These are phyloP conservation scores for Nematodospora anomalae DNA, from an alignment of 1,139 yeast genomes.

Conservation along the genomic window DNA sequence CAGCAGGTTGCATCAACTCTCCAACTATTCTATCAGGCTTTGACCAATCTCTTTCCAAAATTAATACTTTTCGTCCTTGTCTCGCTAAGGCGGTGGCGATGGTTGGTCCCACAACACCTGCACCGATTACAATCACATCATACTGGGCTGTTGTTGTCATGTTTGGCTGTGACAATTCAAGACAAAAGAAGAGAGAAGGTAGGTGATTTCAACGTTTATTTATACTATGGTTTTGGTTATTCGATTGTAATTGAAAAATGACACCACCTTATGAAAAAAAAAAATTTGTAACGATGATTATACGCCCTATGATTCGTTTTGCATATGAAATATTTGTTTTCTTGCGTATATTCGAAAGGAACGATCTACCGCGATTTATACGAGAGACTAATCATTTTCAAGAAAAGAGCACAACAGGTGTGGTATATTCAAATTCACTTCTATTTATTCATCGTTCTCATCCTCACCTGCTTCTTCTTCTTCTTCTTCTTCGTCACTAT, in stretches of 20 bases:
- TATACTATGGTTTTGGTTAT: not conserved
- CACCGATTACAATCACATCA: conserved; percentile 80
- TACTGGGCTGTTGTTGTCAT: conserved; percentile 22
- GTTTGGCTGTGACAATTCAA: not conserved
- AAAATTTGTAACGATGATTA: not conserved
- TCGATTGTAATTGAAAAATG: too few relatives aligned
- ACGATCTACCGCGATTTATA: too few relatives aligned
- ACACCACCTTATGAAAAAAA: not conserved
- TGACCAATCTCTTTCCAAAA: conserved; percentile 84
- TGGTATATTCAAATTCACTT: too few relatives aligned
- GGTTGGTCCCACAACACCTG: conserved; percentile 95
- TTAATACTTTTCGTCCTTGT: conserved; percentile 77
- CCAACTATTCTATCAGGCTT: conserved; percentile 97
- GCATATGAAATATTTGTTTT: too few relatives aligned
- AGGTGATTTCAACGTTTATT: conserved; percentile 1
- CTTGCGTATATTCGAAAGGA: too few relatives aligned
- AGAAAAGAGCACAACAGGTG: too few relatives aligned
- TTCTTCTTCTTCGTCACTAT: conserved; percentile 58
- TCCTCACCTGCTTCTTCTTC: conserved; percentile 16
- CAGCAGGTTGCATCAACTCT: conserved; percentile 94
- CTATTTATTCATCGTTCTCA: conserved; percentile 11
- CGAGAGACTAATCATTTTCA: too few relatives aligned
- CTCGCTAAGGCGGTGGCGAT: conserved; percentile 88
- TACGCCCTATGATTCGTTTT: not conserved
- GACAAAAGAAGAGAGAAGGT: too few relatives aligned